Evolutionary conservation across 345 rosid genomes (phyloP), one percentile per base, ranked within the genome.

Genomic region (Eucalyptus lansdowneana): DNA sequence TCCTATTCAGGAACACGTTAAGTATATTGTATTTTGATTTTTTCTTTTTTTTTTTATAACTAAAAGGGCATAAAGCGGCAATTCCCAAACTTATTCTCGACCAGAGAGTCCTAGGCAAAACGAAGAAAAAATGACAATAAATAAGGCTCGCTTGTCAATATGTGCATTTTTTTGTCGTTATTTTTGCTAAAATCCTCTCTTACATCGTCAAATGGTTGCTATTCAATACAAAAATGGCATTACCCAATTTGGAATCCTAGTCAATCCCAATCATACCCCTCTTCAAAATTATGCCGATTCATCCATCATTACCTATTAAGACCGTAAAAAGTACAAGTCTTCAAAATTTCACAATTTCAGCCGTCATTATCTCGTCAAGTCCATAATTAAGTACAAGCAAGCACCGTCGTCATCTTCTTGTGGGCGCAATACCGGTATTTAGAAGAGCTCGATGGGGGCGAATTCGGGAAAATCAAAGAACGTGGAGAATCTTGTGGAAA

Each of bases 111-210:
- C 4, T 1, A 3, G 6, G 7, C 15, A 60, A 12, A 60, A 60
- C 4, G 16, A 11, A 60, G 29, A 27, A 25, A 60, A 27, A 60
- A 11, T 11, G 67, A 60, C 29, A 25, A 12, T 12, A 60, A 60
- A 27, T 27, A 58, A 58, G 69, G 8, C 31, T 27, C 1, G 1
- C 31, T 27, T 4, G 25, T 53, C 58, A 4, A 17, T 53, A 53
- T 8, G 0, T 21, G 0, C 11, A 8, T 2, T 19, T 8, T 8
- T 53, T 53, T 19, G 0, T 4, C 2, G 2, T 25, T 11, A 1
- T 11, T 58, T 58, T 56, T 56, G 11, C 13, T 2, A 4, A 25
- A 58, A 24, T 22, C 29, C 6, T 3, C 14, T 58, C 14, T 24
- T 2, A 25, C 3, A 9, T 24, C 14, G 1, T 10, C 3, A 58